Evolutionary conservation across 2,329 filamentous ascomycete genomes (phyloP).

Genomic region (Fusarium sp.): DNA sequence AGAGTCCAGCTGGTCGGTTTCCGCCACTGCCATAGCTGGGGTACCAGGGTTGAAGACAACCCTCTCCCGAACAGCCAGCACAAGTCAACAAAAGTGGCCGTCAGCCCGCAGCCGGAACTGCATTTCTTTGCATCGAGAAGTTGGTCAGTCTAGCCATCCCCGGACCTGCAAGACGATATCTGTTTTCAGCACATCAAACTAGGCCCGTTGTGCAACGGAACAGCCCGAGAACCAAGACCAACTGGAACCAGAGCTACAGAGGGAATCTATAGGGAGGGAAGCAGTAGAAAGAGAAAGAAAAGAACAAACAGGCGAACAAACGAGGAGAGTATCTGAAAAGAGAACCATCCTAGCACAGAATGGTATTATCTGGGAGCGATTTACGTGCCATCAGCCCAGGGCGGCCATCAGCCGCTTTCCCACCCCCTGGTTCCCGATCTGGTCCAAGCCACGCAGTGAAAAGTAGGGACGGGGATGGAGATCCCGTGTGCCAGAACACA

Average conservation of each 20-base stretch:
- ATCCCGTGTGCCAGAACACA: constrained; percentile 42
- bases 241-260: constrained; percentile 22
- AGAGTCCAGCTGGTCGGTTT: constrained; percentile 44
- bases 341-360: constrained; percentile 22
- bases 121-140: constrained; percentile 15
- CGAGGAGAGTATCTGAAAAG: background rate
- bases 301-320: background rate
- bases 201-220: constrained; percentile 20
- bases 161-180: constrained; percentile 19
- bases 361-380: constrained; percentile 35
- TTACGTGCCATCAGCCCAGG: constrained; percentile 40
- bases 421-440: constrained; percentile 46
- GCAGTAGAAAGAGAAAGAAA: background rate
- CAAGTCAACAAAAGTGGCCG: constrained; percentile 35
- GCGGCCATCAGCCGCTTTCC: constrained; percentile 32
- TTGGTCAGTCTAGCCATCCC: constrained; percentile 37
- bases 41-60: constrained; percentile 34
- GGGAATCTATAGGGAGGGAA: constrained; percentile 11
- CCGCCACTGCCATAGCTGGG: constrained; percentile 42
- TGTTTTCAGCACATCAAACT: constrained; percentile 7
- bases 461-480: constrained; percentile 45
- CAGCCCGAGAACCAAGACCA: constrained; percentile 12
- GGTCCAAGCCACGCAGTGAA: constrained; percentile 43
- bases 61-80: constrained; percentile 34
- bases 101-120: constrained; percentile 19